These are phyloP conservation scores for Colletotrichum liriopes DNA, from an alignment of 2,329 filamentous ascomycete genomes.

Conservation along the genomic window DNA sequence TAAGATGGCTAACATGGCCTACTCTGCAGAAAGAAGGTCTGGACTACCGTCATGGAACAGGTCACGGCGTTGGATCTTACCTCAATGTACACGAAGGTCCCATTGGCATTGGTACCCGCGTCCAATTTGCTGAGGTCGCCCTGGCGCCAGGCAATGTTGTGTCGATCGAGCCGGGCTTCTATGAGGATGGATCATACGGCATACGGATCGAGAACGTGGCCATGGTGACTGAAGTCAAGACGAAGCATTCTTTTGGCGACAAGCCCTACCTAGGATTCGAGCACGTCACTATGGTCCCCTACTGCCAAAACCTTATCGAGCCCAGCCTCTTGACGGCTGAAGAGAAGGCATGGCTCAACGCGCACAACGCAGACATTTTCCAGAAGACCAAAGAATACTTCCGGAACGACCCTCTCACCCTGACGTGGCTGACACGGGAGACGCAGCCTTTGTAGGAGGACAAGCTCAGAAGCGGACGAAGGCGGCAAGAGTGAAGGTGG, in stretches of 20 bases:
- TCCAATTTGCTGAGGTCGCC: constrained; percentile 92
- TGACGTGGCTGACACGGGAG: constrained; percentile 89
- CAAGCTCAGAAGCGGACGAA: constrained; percentile 61
- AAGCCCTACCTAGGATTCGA: constrained; percentile 97
- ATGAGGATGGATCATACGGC: constrained; percentile 94
- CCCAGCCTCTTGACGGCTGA: constrained; percentile 76
- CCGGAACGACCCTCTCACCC: constrained; percentile 77
- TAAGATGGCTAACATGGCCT: constrained; percentile 43
- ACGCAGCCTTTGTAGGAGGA: constrained; percentile 71
- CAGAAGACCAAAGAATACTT: constrained; percentile 87
- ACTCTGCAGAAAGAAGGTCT: constrained; percentile 76
- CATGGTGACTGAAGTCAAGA: constrained; percentile 90
- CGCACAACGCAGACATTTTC: constrained; percentile 85
- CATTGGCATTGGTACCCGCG: constrained; percentile 93
- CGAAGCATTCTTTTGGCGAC: constrained; percentile 89
- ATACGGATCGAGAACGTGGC: constrained; percentile 98
- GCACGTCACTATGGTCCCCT: constrained; percentile 96
- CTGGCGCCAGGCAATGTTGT: constrained; percentile 94
- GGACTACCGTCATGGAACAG: constrained; percentile 96
- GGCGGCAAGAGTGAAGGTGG: constrained; percentile 78
- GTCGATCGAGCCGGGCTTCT: constrained; percentile 96
- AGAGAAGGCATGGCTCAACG: constrained; percentile 90
- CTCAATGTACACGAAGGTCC: constrained; percentile 98
- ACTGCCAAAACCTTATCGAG: constrained; percentile 92
- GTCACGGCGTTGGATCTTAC: constrained; percentile 95